Percentiles rank a stretch among this genome's conserved stretches.
phyloP scores from a whole-genome alignment of 2,329 filamentous ascomycete genomes.

The Lecanicillium sp. region DNA sequence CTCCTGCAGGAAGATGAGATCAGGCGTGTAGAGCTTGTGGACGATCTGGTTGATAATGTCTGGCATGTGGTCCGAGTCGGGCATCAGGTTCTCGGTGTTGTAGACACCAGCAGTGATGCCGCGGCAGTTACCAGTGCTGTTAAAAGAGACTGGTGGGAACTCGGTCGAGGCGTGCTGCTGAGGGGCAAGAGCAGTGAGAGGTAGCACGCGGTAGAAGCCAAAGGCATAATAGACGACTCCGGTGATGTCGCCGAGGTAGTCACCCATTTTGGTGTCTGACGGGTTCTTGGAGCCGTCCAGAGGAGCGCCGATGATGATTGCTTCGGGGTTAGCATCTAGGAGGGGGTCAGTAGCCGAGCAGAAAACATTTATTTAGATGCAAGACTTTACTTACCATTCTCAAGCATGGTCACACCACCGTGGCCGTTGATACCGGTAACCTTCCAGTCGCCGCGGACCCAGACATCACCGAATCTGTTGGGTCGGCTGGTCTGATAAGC shows the following conservation, averaged over 20 bases:
- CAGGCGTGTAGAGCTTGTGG: conserved; percentile 53
- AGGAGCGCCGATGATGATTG: conserved; percentile 56
- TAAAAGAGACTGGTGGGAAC: conserved; percentile 43
- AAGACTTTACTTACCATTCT: conserved; percentile 31
- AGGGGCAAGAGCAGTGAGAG: conserved; percentile 48
- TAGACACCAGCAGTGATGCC: conserved; percentile 59
- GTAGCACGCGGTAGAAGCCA: conserved; percentile 63
- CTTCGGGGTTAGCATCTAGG: conserved; percentile 61
- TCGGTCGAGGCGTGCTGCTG: conserved; percentile 36
- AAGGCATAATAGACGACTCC: conserved; percentile 60
- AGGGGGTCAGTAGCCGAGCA: conserved; percentile 4
- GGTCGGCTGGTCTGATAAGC: conserved; percentile 52
- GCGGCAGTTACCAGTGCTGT: conserved; percentile 47
- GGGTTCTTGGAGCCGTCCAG: conserved; percentile 59
- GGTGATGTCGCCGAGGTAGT: conserved; percentile 56
- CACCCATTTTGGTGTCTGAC: conserved; percentile 53
- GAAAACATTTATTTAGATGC: not conserved
- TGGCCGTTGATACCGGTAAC: conserved; percentile 54
- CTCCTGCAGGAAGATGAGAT: conserved; percentile 63
- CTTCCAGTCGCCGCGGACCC: conserved; percentile 59
- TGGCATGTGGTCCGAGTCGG: conserved; percentile 46
- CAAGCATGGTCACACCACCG: conserved; percentile 56
- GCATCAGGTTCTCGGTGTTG: conserved; percentile 62
- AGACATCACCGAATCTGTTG: conserved; percentile 60
- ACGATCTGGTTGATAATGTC: conserved; percentile 58